Conservation (phyloP, 2,329 filamentous ascomycete genomes). For the Botrytis squamosa region DNA sequence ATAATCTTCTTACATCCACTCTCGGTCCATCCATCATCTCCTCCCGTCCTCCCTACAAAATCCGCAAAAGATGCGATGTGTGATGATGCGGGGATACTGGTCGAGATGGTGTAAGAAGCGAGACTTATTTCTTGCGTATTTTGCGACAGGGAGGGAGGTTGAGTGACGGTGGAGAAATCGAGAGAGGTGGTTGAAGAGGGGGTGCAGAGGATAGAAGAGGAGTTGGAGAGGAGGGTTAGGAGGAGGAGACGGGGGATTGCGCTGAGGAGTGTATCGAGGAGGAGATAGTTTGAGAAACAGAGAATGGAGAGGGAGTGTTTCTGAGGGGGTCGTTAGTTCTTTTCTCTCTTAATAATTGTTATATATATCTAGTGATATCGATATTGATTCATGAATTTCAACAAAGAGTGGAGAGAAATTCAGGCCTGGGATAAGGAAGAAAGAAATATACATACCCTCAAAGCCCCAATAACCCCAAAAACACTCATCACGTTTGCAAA, state of each 20-base stretch:
- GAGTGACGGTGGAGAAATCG: background rate
- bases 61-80: constrained; percentile 30
- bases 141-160: background rate
- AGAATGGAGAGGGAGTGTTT: constrained; percentile 24
- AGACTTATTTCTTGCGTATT: background rate
- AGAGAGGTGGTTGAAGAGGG: constrained; percentile 1
- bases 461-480: constrained; percentile 45
- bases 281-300: constrained; percentile 38
- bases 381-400: background rate
- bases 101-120: background rate
- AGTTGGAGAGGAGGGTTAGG: background rate
- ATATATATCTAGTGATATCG: background rate
- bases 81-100: background rate
- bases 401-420: background rate
- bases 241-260: constrained; percentile 35
- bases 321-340: constrained; percentile 30
- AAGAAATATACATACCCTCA: constrained; percentile 41
- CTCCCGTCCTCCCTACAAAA: constrained; percentile 20
- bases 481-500: constrained; percentile 43
- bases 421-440: constrained; percentile 30
- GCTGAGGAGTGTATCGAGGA: constrained; percentile 37
- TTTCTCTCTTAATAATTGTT: background rate
- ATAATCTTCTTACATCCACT: background rate
- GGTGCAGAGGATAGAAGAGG: background rate
- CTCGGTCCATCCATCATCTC: background rate